Evolutionary conservation across 148 eudicot species (phyloP).

Genomic region (Suaeda aralocaspica): DNA sequence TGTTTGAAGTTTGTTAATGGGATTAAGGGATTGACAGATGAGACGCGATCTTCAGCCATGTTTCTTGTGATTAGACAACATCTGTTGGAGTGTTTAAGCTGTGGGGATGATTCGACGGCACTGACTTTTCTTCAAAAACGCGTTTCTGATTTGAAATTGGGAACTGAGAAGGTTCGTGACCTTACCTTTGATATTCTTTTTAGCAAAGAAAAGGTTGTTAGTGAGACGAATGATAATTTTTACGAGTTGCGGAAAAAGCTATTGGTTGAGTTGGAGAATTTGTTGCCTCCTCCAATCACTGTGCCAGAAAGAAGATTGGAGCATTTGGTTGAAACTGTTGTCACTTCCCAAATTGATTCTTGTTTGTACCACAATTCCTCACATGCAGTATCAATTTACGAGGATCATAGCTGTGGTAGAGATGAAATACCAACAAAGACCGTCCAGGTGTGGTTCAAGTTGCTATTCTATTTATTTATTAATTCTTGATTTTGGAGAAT

Average conservation of each 20-base stretch:
- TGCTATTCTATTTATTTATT: constrained; percentile 1
- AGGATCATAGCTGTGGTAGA: constrained; percentile 69
- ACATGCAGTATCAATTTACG: constrained; percentile 48
- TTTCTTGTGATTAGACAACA: constrained; percentile 55
- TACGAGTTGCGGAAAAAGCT: constrained; percentile 40
- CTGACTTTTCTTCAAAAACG: constrained; percentile 52
- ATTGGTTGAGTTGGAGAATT: constrained; percentile 50
- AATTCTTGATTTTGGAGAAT: background rate
- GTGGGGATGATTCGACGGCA: constrained; percentile 55
- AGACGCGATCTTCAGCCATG: constrained; percentile 55
- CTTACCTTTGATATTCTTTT: constrained; percentile 61
- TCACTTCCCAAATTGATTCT: constrained; percentile 53
- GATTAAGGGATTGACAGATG: constrained; percentile 51
- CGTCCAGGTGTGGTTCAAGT: constrained; percentile 55
- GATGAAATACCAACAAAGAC: constrained; percentile 79
- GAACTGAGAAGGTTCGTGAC: constrained; percentile 54
- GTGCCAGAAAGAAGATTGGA: constrained; percentile 84
- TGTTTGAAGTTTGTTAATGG: constrained; percentile 42
- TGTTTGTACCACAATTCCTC: constrained; percentile 70
- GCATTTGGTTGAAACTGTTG: constrained; percentile 67
- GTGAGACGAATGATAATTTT: constrained; percentile 28
- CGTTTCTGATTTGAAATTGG: constrained; percentile 45
- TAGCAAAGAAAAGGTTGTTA: constrained; percentile 34
- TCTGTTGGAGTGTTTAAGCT: constrained; percentile 52
- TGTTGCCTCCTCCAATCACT: constrained; percentile 68